Evolutionary conservation across 805 yeast genomes (phyloP).

Genomic region (Torulaspora indica): DNA sequence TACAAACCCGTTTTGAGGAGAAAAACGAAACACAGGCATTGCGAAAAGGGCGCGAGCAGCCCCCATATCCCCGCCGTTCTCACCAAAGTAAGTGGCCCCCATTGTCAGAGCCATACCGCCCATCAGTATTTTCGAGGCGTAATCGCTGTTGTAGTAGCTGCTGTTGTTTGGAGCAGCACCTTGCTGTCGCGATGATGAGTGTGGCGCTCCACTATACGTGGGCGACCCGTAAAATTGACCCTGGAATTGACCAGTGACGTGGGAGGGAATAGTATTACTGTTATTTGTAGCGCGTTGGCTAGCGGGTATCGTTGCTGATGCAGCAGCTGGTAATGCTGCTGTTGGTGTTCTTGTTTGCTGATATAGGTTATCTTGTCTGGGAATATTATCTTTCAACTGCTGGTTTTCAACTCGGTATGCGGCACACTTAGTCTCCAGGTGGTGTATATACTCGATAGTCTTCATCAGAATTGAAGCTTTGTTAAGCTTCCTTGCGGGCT

Average conservation of each 20-base stretch:
- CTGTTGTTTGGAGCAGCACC: background rate
- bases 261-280: constrained; percentile 9
- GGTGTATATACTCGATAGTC: constrained; percentile 73
- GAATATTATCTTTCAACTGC: constrained; percentile 29
- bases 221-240: constrained; percentile 5
- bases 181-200: background rate
- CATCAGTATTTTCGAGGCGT: constrained; percentile 48
- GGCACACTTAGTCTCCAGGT: constrained; percentile 60
- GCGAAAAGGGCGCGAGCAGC: constrained; percentile 44
- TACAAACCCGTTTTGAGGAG: constrained; percentile 20
- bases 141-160: constrained; percentile 11
- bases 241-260: constrained; percentile 1
- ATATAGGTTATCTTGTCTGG: constrained; percentile 16
- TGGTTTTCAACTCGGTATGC: constrained; percentile 46
- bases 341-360: constrained; percentile 12
- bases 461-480: constrained; percentile 72
- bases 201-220: constrained; percentile 1
- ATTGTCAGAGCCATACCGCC: constrained; percentile 64
- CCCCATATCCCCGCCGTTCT: constrained; percentile 41
- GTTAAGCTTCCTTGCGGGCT: constrained; percentile 71
- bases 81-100: constrained; percentile 57
- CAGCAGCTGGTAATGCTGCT: constrained; percentile 7
- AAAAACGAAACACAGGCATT: constrained; percentile 40
- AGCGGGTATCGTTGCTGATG: constrained; percentile 4
- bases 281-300: constrained; percentile 5